phyloP scores from a whole-genome alignment of 78 protist species.

The Protostelium mycophagum region DNA sequence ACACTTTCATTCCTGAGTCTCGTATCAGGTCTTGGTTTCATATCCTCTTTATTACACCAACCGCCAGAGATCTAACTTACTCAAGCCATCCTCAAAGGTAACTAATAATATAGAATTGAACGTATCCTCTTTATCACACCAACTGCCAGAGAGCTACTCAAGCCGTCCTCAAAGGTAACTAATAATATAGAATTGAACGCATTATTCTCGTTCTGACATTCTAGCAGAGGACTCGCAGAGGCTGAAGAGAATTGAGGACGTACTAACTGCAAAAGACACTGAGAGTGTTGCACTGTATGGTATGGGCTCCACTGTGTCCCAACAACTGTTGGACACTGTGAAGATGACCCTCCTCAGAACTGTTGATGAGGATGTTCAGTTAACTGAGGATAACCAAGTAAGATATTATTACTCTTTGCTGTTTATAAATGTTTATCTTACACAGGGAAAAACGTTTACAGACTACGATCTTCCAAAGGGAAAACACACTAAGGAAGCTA shows the following conservation, averaged over 20 bases:
- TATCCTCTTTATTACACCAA: too few relatives aligned
- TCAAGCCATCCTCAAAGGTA: too few relatives aligned
- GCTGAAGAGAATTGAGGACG: not conserved
- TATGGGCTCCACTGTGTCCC: not conserved
- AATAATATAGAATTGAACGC: too few relatives aligned
- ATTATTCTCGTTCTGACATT: too few relatives aligned
- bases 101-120: too few relatives aligned
- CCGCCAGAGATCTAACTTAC: too few relatives aligned
- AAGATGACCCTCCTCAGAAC: not conserved
- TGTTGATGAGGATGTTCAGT: not conserved
- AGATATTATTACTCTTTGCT: not conserved
- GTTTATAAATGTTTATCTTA: too few relatives aligned
- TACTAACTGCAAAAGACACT: not conserved
- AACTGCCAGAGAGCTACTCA: too few relatives aligned
- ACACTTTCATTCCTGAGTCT: too few relatives aligned
- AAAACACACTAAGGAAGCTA: not conserved
- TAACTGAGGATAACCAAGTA: not conserved
- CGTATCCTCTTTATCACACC: too few relatives aligned
- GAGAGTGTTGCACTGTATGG: not conserved
- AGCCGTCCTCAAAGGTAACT: too few relatives aligned
- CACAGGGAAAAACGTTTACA: not conserved
- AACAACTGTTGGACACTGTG: not conserved
- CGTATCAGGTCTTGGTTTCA: too few relatives aligned
- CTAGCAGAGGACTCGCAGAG: not conserved
- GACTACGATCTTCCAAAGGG: not conserved